Evolutionary conservation across 805 yeast genomes (phyloP).

Genomic region (Cyberlindnera mycetangii): DNA sequence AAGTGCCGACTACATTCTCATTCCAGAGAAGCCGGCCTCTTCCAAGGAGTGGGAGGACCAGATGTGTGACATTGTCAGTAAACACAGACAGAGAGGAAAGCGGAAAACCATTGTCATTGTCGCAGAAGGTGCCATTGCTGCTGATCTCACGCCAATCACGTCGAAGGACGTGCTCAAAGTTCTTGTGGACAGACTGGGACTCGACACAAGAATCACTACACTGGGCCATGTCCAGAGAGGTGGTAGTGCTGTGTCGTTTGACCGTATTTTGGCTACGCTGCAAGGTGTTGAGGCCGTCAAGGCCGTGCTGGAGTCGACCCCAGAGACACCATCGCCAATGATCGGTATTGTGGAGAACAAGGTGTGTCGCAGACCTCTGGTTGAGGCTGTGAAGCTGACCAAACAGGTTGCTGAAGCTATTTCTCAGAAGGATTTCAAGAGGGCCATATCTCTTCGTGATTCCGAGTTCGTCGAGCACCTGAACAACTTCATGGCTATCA

Average conservation of each 20-base stretch:
- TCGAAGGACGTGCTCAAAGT: conserved; percentile 63
- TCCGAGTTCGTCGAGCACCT: conserved; percentile 80
- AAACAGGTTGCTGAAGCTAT: conserved; percentile 88
- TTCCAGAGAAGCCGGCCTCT: conserved; percentile 90
- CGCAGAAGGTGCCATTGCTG: conserved; percentile 95
- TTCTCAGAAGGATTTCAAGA: conserved; percentile 69
- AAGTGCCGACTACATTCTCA: conserved; percentile 89
- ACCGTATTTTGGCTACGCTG: conserved; percentile 87
- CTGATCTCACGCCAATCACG: conserved; percentile 75
- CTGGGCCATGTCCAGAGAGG: conserved; percentile 99
- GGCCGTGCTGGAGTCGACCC: conserved; percentile 85
- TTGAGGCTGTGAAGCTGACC: conserved; percentile 87
- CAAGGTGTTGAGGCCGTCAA: conserved; percentile 98
- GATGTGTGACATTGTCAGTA: conserved; percentile 62
- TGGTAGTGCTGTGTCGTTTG: conserved; percentile 96
- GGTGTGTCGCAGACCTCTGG: conserved; percentile 76
- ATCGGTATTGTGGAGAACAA: conserved; percentile 88
- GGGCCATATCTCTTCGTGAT: conserved; percentile 85
- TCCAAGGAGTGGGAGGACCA: conserved; percentile 76
- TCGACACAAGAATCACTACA: conserved; percentile 93
- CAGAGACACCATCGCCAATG: conserved; percentile 91
- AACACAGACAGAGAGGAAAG: conserved; percentile 75
- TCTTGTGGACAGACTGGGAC: conserved; percentile 69
- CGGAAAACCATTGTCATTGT: conserved; percentile 95
- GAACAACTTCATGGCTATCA: conserved; percentile 61